Percentiles rank a stretch among this genome's conserved stretches.
Evolutionary conservation across 2,329 filamentous ascomycete genomes (phyloP).

Genomic region (Aspergillus sp.): DNA sequence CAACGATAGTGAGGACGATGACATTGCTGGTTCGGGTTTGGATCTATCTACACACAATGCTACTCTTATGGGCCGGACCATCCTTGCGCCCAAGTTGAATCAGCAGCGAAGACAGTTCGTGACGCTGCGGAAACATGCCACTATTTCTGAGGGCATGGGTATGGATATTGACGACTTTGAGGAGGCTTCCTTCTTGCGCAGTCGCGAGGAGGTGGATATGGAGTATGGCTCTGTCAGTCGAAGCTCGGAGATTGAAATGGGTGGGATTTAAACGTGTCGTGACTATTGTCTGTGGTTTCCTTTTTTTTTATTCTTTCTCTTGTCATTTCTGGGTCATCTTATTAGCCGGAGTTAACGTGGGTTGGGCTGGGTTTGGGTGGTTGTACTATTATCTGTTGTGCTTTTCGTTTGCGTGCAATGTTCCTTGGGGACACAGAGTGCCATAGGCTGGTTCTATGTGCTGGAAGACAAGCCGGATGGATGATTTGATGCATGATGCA

Average conservation of each 20-base stretch:
- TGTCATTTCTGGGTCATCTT: neutral
- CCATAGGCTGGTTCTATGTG: neutral
- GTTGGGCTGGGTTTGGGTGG: neutral
- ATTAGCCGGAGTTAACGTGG: neutral
- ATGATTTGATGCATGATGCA: neutral
- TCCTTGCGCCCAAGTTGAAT: conserved; percentile 36
- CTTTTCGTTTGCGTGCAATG: too few species aligned
- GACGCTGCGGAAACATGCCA: conserved; percentile 13
- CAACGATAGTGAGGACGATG: conserved; percentile 35
- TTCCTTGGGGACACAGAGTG: neutral
- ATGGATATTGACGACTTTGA: conserved; percentile 48
- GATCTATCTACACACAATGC: conserved; percentile 4
- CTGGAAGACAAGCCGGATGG: neutral
- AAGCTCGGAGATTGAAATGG: conserved; percentile 32
- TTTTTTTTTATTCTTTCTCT: neutral
- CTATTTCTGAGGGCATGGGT: conserved; percentile 5
- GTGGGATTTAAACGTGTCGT: conserved; percentile 30
- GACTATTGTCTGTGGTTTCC: too few species aligned
- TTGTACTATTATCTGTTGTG: neutral
- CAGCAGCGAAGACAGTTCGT: conserved; percentile 31
- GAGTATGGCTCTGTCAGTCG: conserved; percentile 21
- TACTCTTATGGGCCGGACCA: conserved; percentile 31
- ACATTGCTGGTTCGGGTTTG: neutral
- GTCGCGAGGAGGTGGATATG: conserved; percentile 43
- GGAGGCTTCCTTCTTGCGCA: conserved; percentile 48